Evolutionary conservation across 2,329 filamentous ascomycete genomes (phyloP).

Genomic region (Penicillium sp.): DNA sequence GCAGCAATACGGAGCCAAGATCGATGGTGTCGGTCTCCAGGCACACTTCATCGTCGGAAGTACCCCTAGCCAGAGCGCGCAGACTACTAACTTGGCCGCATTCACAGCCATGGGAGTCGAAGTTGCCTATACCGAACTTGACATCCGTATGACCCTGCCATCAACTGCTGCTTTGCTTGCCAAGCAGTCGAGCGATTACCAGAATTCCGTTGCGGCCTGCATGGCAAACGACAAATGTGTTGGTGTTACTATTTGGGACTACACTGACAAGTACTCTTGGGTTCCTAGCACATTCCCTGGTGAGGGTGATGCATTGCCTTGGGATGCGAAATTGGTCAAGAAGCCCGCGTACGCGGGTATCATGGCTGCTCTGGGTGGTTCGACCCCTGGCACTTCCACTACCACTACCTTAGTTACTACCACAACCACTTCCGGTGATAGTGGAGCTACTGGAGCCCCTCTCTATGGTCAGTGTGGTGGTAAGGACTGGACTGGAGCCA

Average conservation of each 20-base stretch:
- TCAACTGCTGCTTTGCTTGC: slow-evolving; percentile 25
- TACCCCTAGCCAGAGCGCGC: slow-evolving; percentile 41
- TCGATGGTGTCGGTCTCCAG: slow-evolving; percentile 52
- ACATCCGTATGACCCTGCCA: slow-evolving; percentile 47
- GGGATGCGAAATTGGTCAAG: slow-evolving; percentile 47
- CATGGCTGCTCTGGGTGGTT: slow-evolving; percentile 26
- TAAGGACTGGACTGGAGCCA: slow-evolving; percentile 28
- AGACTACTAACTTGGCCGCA: slow-evolving; percentile 39
- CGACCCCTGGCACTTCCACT: slow-evolving; percentile 9
- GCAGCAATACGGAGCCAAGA: slow-evolving; percentile 40
- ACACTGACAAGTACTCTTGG: slow-evolving; percentile 49
- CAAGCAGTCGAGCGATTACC: slow-evolving; percentile 35
- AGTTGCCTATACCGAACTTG: slow-evolving; percentile 46
- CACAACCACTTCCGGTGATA: slow-evolving; percentile 14
- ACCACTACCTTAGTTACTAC: slow-evolving; percentile 13
- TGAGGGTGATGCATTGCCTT: slow-evolving; percentile 45
- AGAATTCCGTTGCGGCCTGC: slow-evolving; percentile 32
- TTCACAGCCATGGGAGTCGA: slow-evolving; percentile 43
- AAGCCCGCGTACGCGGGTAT: slow-evolving; percentile 48
- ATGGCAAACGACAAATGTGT: slow-evolving; percentile 31
- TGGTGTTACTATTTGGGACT: slow-evolving; percentile 43
- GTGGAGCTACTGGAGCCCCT: slow-evolving; percentile 15
- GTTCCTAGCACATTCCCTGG: slow-evolving; percentile 44
- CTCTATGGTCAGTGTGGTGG: slow-evolving; percentile 32
- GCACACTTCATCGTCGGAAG: slow-evolving; percentile 40